Evolutionary conservation across 257 asterid genomes (phyloP).

Genomic region (Prunella vulgaris): DNA sequence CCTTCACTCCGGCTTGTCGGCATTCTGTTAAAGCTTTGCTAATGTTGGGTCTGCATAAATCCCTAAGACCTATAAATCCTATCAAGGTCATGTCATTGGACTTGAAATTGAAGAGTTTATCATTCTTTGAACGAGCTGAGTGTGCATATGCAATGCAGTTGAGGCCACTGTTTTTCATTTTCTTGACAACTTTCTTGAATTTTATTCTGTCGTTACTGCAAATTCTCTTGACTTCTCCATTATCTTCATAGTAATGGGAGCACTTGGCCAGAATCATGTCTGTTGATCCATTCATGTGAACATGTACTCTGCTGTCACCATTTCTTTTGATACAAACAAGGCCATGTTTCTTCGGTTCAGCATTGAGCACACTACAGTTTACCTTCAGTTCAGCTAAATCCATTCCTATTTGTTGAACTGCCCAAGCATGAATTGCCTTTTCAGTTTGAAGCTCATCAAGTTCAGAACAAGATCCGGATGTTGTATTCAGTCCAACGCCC

Average conservation of each 20-base stretch:
- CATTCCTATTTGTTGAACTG: slow-evolving; percentile 6
- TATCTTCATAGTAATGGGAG: slow-evolving; percentile 1
- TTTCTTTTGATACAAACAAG: neutral
- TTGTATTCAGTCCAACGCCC: slow-evolving; percentile 8
- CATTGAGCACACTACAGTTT: neutral
- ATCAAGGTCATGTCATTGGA: neutral
- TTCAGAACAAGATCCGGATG: neutral
- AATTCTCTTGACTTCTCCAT: neutral
- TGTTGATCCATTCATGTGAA: slow-evolving; percentile 5
- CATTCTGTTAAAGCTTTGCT: slow-evolving; percentile 7
- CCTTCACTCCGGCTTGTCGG: slow-evolving; percentile 7
- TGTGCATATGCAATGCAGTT: slow-evolving; percentile 18
- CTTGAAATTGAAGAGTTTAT: neutral
- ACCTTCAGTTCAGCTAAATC: neutral
- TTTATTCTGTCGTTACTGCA: neutral
- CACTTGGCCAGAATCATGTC: slow-evolving; percentile 3
- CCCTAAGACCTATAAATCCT: slow-evolving; percentile 7
- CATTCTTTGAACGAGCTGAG: neutral
- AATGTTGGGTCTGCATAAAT: neutral
- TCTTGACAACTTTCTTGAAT: neutral
- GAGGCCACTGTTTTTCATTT: slow-evolving; percentile 1
- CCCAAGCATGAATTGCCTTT: slow-evolving; percentile 8
- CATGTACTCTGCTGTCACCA: neutral
- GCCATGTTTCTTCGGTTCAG: neutral
- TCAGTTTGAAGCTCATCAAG: slow-evolving; percentile 1